Evolutionary conservation across 1,139 yeast species (phyloP).

Genomic region (Diutina siamensis): DNA sequence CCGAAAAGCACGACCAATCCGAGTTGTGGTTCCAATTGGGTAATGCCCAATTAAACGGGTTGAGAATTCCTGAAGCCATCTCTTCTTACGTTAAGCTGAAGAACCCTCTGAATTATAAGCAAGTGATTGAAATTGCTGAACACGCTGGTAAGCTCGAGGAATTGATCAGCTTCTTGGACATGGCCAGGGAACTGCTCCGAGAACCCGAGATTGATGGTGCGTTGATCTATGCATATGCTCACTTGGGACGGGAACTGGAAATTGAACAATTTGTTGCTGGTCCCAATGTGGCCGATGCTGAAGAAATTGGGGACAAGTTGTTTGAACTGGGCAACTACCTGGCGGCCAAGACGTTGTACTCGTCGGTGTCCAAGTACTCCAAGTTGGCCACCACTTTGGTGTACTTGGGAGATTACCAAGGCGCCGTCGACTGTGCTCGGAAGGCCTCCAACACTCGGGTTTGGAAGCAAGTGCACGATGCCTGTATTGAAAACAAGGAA

Average conservation of each 20-base stretch:
- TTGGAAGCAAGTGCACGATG: slow-evolving; percentile 96
- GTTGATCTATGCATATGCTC: slow-evolving; percentile 76
- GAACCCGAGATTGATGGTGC: slow-evolving; percentile 93
- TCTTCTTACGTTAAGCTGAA: slow-evolving; percentile 81
- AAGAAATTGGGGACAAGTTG: slow-evolving; percentile 83
- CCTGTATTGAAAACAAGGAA: slow-evolving; percentile 91
- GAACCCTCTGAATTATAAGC: slow-evolving; percentile 83
- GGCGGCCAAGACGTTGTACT: slow-evolving; percentile 83
- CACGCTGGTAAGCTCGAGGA: slow-evolving; percentile 96
- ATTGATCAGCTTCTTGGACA: slow-evolving; percentile 69
- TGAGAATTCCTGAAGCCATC: slow-evolving; percentile 86
- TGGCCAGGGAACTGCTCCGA: slow-evolving; percentile 91
- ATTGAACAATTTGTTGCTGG: slow-evolving; percentile 78
- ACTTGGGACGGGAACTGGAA: slow-evolving; percentile 62
- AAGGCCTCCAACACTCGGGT: slow-evolving; percentile 90
- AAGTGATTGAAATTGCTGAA: slow-evolving; percentile 89
- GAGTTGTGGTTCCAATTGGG: slow-evolving; percentile 95
- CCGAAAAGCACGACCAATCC: slow-evolving; percentile 76
- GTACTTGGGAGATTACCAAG: slow-evolving; percentile 82
- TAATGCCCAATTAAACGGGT: slow-evolving; percentile 89
- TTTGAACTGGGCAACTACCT: slow-evolving; percentile 75
- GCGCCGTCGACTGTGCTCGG: slow-evolving; percentile 98
- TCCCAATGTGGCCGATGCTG: slow-evolving; percentile 88
- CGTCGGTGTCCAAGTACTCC: slow-evolving; percentile 86
- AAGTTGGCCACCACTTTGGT: slow-evolving; percentile 93